Evolutionary conservation across 2,329 filamentous ascomycete species (phyloP).

Genomic region (Albifimbria verrucaria): DNA sequence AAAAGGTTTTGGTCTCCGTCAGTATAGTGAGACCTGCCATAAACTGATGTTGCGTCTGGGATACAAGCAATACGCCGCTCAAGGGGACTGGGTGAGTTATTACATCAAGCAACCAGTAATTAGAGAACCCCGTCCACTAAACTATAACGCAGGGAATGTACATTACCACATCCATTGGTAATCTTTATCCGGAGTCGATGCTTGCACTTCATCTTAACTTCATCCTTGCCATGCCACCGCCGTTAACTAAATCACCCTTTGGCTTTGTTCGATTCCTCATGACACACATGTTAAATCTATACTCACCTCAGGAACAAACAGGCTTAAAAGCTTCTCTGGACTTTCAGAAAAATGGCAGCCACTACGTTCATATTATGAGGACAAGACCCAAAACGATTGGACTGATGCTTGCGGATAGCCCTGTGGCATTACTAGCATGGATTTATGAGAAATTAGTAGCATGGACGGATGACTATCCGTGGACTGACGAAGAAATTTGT

Average conservation of each 20-base stretch:
- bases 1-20: slow-evolving; percentile 1
- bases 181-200: too few relatives aligned
- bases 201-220: too few relatives aligned
- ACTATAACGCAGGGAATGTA: too few relatives aligned
- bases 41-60: slow-evolving; percentile 10
- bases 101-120: too few relatives aligned
- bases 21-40: slow-evolving; percentile 6
- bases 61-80: slow-evolving; percentile 4
- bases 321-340: slow-evolving; percentile 51
- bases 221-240: too few relatives aligned
- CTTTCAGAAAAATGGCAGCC: slow-evolving; percentile 53
- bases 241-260: too few relatives aligned
- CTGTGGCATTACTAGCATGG: slow-evolving; percentile 70
- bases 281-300: too few relatives aligned
- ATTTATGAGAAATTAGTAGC: slow-evolving; percentile 78
- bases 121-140: too few relatives aligned
- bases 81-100: background rate
- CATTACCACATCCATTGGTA: too few relatives aligned
- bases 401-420: slow-evolving; percentile 66
- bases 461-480: slow-evolving; percentile 70
- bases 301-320: slow-evolving; percentile 11
- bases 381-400: slow-evolving; percentile 73
- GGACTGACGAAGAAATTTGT: slow-evolving; percentile 73
- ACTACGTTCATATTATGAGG: slow-evolving; percentile 33
- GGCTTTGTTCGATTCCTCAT: too few relatives aligned